phyloP scores from a whole-genome alignment of 192 early-diverging fungal genomes.

The Backusella circina region DNA sequence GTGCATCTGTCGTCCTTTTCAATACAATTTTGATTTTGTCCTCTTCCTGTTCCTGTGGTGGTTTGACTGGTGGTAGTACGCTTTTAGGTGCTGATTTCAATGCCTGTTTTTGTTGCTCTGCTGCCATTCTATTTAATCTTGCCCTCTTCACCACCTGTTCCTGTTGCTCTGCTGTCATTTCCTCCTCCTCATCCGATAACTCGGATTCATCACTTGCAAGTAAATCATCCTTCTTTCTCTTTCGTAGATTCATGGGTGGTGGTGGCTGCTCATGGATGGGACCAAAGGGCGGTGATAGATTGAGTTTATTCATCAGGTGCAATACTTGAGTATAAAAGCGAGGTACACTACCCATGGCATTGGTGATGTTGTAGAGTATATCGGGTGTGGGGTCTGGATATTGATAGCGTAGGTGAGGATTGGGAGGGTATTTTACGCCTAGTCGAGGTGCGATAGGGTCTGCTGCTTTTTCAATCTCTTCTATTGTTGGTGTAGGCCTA shows the following conservation, averaged over 20 bases:
- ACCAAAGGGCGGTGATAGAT: slow-evolving; percentile 52
- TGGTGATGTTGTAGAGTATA: slow-evolving; percentile 48
- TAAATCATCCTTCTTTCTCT: slow-evolving; percentile 42
- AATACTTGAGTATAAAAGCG: slow-evolving; percentile 57
- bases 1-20: background rate
- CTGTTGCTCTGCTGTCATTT: background rate
- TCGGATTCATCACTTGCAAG: slow-evolving; percentile 49
- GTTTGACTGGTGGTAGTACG: background rate
- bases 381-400: slow-evolving; percentile 46
- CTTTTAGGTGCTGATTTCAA: background rate
- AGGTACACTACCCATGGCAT: slow-evolving; percentile 49
- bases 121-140: background rate
- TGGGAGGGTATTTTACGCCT: slow-evolving; percentile 35
- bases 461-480: background rate
- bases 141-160: background rate
- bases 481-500: background rate
- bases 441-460: slow-evolving; percentile 28
- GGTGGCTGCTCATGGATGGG: slow-evolving; percentile 5
- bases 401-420: slow-evolving; percentile 36
- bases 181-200: slow-evolving; percentile 29
- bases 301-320: slow-evolving; percentile 64
- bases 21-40: background rate
- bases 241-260: slow-evolving; percentile 11
- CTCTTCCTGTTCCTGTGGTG: background rate
- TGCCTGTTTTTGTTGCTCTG: slow-evolving; percentile 15